A percentile compares a stretch with the other conserved stretches of the same genome.
These are phyloP conservation scores for Globisporangium perplexum DNA, from an alignment of 352 stramenopile species.

Conservation along the genomic window DNA sequence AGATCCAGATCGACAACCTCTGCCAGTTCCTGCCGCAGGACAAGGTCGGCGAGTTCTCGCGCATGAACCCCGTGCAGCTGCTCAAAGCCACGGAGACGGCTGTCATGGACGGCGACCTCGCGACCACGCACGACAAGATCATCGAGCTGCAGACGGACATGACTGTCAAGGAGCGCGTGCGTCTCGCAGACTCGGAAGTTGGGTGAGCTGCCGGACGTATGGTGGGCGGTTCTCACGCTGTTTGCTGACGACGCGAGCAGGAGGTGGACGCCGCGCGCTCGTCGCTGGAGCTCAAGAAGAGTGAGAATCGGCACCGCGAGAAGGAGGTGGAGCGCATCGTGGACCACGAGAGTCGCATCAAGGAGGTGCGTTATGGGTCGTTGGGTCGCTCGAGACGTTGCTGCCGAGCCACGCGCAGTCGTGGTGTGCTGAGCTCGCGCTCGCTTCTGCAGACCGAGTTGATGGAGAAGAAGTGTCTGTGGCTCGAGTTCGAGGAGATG, in stretches of 20 bases:
- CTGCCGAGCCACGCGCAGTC: neutral
- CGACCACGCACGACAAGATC: constrained; percentile 67
- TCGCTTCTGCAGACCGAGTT: constrained; percentile 41
- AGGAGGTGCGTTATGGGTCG: constrained; percentile 38
- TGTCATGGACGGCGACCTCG: constrained; percentile 68
- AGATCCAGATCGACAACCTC: constrained; percentile 98
- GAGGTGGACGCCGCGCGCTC: constrained; percentile 57
- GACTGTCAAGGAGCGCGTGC: constrained; percentile 58
- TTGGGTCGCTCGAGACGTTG: neutral
- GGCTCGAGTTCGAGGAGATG: constrained; percentile 78
- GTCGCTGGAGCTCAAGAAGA: constrained; percentile 79
- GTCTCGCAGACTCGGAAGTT: neutral
- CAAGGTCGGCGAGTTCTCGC: constrained; percentile 90
- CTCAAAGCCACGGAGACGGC: constrained; percentile 76
- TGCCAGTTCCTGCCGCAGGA: constrained; percentile 99
- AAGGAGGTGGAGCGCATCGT: constrained; percentile 83
- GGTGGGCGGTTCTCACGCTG: neutral
- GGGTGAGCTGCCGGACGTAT: too few relatives aligned
- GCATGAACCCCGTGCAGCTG: constrained; percentile 75
- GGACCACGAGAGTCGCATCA: constrained; percentile 69
- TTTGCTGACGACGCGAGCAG: constrained; percentile 12
- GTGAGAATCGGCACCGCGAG: constrained; percentile 71
- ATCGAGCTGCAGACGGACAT: constrained; percentile 75
- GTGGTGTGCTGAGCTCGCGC: neutral
- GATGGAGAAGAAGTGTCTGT: constrained; percentile 86